Percentiles rank a stretch among this genome's conserved stretches.
phyloP scores from a whole-genome alignment of 2,329 filamentous ascomycete genomes.

The Meredithiella fracta region DNA sequence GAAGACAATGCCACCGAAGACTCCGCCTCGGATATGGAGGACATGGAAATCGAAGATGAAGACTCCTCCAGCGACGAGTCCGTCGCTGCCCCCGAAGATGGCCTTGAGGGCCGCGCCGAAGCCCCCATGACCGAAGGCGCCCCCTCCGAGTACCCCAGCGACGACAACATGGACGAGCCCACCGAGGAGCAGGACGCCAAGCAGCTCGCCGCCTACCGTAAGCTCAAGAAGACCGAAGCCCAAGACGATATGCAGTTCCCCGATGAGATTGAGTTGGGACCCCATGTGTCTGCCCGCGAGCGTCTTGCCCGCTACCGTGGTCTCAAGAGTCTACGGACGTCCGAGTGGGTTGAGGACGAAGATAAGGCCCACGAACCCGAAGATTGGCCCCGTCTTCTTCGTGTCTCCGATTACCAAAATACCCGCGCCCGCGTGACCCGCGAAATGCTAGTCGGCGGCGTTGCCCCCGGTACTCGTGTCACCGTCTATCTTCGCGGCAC shows the following conservation, averaged over 20 bases:
- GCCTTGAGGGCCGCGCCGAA: conserved; percentile 51
- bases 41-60: conserved; percentile 42
- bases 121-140: conserved; percentile 54
- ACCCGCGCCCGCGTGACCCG: conserved; percentile 60
- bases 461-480: conserved; percentile 69
- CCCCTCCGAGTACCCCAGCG: conserved; percentile 81
- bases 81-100: conserved; percentile 61
- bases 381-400: conserved; percentile 73
- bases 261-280: conserved; percentile 88
- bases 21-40: conserved; percentile 61
- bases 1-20: conserved; percentile 63
- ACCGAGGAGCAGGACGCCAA: conserved; percentile 66
- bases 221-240: conserved; percentile 60
- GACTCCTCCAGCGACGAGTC: conserved; percentile 35
- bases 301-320: conserved; percentile 75
- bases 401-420: conserved; percentile 77
- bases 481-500: conserved; percentile 52
- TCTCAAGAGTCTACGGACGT: conserved; percentile 77
- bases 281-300: conserved; percentile 71
- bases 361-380: conserved; percentile 76
- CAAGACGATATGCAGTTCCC: conserved; percentile 91
- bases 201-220: conserved; percentile 67
- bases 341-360: conserved; percentile 75
- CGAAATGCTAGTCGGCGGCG: conserved; percentile 78
- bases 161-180: conserved; percentile 75